Evolutionary conservation across 306 rosid genomes (phyloP).

Genomic region (Rosa persica): DNA sequence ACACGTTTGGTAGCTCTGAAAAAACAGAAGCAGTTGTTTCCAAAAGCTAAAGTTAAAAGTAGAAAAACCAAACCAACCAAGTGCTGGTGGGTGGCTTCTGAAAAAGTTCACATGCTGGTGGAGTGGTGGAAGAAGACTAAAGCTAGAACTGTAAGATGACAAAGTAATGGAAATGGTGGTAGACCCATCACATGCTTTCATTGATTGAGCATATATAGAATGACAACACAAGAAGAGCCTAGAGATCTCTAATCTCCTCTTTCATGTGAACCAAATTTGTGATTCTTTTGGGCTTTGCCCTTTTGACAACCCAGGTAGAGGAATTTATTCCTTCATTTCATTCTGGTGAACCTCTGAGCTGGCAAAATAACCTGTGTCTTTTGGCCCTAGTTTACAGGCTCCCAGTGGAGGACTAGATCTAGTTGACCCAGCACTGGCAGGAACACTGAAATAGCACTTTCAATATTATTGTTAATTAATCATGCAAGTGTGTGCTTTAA

Average conservation of each 20-base stretch:
- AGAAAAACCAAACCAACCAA: slow-evolving; percentile 21
- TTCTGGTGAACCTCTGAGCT: neutral
- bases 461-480: neutral
- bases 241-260: neutral
- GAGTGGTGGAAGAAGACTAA: slow-evolving; percentile 2
- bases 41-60: slow-evolving; percentile 30
- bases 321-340: slow-evolving; percentile 4
- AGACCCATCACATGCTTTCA: slow-evolving; percentile 10
- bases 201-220: slow-evolving; percentile 6
- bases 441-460: neutral
- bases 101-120: slow-evolving; percentile 63
- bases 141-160: neutral
- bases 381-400: neutral
- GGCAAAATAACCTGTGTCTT: neutral
- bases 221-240: neutral
- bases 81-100: slow-evolving; percentile 53
- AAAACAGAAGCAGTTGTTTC: slow-evolving; percentile 15
- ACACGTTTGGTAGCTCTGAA: slow-evolving; percentile 12
- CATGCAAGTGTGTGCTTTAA: neutral
- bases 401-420: neutral
- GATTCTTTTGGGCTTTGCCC: neutral
- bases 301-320: neutral
- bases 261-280: slow-evolving; percentile 10
- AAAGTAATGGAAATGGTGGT: slow-evolving; percentile 6
- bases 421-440: slow-evolving; percentile 5